Conservation (phyloP, 2,329 filamentous ascomycete species). For the Ceratocystis colombiana region DNA sequence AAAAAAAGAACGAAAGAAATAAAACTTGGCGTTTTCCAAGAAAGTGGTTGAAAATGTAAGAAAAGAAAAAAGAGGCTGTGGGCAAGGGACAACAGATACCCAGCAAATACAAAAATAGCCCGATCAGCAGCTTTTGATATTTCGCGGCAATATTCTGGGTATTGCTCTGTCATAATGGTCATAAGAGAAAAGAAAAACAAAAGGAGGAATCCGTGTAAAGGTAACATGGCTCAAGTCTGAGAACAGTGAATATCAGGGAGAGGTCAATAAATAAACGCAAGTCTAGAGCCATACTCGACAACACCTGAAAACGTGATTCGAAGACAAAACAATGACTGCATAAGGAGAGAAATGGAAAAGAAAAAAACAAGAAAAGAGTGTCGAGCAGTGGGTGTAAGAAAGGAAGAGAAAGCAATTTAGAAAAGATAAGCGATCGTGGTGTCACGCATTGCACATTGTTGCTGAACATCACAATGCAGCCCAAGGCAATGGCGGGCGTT, state of each 20-base stretch:
- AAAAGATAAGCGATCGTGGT: background rate
- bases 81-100: slow-evolving; percentile 22
- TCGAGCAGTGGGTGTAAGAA: background rate
- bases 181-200: slow-evolving; percentile 17
- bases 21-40: background rate
- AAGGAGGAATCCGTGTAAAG: background rate
- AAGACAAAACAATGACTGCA: slow-evolving; percentile 4
- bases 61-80: slow-evolving; percentile 24
- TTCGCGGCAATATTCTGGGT: slow-evolving; percentile 17
- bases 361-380: slow-evolving; percentile 7
- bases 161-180: slow-evolving; percentile 22
- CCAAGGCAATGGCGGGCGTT: background rate
- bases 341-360: slow-evolving; percentile 1
- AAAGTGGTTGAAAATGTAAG: background rate
- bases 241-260: background rate
- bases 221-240: background rate
- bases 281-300: slow-evolving; percentile 8
- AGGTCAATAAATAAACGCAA: background rate
- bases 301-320: slow-evolving; percentile 11
- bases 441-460: slow-evolving; percentile 6
- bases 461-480: slow-evolving; percentile 22
- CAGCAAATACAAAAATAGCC: slow-evolving; percentile 19
- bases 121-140: background rate
- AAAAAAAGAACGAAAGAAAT: slow-evolving; percentile 12
- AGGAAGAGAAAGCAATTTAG: slow-evolving; percentile 6